Conservation (phyloP, 495 filamentous ascomycete genomes). For the Neurospora sp. region DNA sequence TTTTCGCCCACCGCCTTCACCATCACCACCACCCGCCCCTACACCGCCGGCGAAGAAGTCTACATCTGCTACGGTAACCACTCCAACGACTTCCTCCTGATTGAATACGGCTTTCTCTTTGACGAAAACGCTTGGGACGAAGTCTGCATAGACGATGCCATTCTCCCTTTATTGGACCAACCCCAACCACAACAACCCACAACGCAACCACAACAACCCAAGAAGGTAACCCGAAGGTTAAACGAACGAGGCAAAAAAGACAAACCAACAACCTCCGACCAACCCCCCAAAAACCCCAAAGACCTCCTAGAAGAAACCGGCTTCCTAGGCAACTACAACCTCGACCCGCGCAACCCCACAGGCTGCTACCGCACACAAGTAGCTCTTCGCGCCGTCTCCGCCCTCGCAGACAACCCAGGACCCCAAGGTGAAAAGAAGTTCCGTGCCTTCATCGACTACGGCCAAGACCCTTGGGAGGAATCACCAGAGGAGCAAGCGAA, state of each 20-base stretch:
- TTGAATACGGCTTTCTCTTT: slow-evolving; percentile 77
- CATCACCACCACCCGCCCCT: slow-evolving; percentile 45
- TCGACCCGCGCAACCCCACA: slow-evolving; percentile 39
- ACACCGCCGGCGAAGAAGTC: slow-evolving; percentile 60
- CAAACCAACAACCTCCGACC: background rate
- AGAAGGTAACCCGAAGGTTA: background rate
- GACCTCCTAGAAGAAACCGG: slow-evolving; percentile 44
- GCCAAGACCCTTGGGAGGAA: background rate
- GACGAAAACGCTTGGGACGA: slow-evolving; percentile 58
- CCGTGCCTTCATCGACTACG: background rate
- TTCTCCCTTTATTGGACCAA: slow-evolving; percentile 43
- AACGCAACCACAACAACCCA: background rate
- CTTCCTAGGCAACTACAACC: slow-evolving; percentile 60
- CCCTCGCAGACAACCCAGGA: background rate
- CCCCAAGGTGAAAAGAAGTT: background rate
- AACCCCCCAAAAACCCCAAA: slow-evolving; percentile 10
- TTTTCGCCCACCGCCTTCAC: slow-evolving; percentile 51
- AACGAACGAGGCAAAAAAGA: background rate
- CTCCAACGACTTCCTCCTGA: slow-evolving; percentile 69
- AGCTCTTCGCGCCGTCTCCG: slow-evolving; percentile 36
- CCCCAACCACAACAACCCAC: slow-evolving; percentile 11
- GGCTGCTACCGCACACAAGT: slow-evolving; percentile 66
- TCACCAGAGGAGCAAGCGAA: background rate
- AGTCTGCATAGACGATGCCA: slow-evolving; percentile 55
- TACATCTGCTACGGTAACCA: slow-evolving; percentile 74